Percentiles rank a stretch among this genome's conserved stretches.
Conservation (phyloP, 345 rosid species). For the Moricandia moricandioides region DNA sequence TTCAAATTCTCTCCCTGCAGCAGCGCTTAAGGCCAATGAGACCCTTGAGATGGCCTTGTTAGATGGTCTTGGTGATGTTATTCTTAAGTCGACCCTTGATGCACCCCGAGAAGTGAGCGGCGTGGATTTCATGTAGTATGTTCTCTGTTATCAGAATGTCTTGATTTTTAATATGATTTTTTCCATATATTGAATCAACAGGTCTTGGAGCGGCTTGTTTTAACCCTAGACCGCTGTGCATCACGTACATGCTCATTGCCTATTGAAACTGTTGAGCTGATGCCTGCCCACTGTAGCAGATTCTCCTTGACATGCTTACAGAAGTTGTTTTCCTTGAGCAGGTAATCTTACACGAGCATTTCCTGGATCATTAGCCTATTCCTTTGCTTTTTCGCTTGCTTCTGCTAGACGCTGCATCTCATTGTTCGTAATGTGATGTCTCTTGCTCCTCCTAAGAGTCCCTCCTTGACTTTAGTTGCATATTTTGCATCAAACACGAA, state of each 20-base stretch:
- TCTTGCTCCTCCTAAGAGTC: not conserved
- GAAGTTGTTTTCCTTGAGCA: slow-evolving; percentile 74
- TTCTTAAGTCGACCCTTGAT: slow-evolving; percentile 75
- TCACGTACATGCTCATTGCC: slow-evolving; percentile 96
- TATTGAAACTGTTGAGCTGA: slow-evolving; percentile 88
- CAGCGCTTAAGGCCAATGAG: slow-evolving; percentile 61
- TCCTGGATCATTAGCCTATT: slow-evolving; percentile 13
- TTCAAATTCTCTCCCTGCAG: slow-evolving; percentile 63
- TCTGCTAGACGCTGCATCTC: slow-evolving; percentile 6
- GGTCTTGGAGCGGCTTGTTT: slow-evolving; percentile 79
- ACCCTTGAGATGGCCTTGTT: slow-evolving; percentile 79
- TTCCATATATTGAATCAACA: slow-evolving; percentile 31
- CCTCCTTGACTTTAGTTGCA: not conserved
- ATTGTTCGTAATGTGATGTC: slow-evolving; percentile 1
- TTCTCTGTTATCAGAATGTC: not conserved
- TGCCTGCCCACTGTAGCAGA: slow-evolving; percentile 89
- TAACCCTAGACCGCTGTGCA: slow-evolving; percentile 91
- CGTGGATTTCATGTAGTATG: slow-evolving; percentile 22
- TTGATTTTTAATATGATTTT: not conserved
- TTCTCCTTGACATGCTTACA: slow-evolving; percentile 87
- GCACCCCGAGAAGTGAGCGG: slow-evolving; percentile 74
- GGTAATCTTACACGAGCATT: slow-evolving; percentile 46
- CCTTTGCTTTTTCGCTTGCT: not conserved
- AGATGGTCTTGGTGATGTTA: slow-evolving; percentile 67
- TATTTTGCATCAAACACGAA: slow-evolving; percentile 1